Evolutionary conservation across 352 stramenopile species (phyloP).

Genomic region (Phytophthora macrochlamydospora): DNA sequence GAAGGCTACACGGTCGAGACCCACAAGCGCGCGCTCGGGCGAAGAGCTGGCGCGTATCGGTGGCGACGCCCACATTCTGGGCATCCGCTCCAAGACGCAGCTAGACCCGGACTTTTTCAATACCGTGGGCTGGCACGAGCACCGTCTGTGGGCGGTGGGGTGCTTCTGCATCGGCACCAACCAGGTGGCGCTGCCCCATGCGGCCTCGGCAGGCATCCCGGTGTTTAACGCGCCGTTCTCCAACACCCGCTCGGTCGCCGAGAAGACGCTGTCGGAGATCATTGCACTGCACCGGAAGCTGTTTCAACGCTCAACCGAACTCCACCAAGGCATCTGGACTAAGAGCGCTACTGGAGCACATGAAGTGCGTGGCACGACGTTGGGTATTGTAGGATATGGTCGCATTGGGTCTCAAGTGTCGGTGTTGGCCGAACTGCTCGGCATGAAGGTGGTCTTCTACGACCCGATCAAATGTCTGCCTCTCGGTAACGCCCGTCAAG

Average conservation of each 20-base stretch:
- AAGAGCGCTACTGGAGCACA: constrained; percentile 81
- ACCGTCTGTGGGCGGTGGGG: constrained; percentile 77
- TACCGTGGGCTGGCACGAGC: constrained; percentile 78
- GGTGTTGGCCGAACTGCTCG: constrained; percentile 83
- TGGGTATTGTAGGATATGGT: constrained; percentile 83
- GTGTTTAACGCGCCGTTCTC: constrained; percentile 88
- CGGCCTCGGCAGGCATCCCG: constrained; percentile 68
- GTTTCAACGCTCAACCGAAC: constrained; percentile 76
- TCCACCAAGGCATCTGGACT: constrained; percentile 80
- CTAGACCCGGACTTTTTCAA: constrained; percentile 79
- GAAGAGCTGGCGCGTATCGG: constrained; percentile 74
- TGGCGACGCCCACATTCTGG: constrained; percentile 78
- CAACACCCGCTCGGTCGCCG: constrained; percentile 84
- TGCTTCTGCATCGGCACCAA: constrained; percentile 90
- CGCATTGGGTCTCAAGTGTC: constrained; percentile 86
- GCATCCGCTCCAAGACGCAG: constrained; percentile 86
- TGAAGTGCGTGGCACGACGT: constrained; percentile 82
- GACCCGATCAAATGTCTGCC: constrained; percentile 90
- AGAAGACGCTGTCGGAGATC: constrained; percentile 85
- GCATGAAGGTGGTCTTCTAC: constrained; percentile 96
- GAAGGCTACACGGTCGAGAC: constrained; percentile 82
- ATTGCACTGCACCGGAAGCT: constrained; percentile 86
- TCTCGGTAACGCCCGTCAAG: constrained; percentile 78
- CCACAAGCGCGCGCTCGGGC: constrained; percentile 75
- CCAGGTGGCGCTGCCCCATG: constrained; percentile 70